Percentiles rank a stretch among this genome's conserved stretches.
Conservation (phyloP, 2,329 filamentous ascomycete genomes). For the Penicillium sp. region DNA sequence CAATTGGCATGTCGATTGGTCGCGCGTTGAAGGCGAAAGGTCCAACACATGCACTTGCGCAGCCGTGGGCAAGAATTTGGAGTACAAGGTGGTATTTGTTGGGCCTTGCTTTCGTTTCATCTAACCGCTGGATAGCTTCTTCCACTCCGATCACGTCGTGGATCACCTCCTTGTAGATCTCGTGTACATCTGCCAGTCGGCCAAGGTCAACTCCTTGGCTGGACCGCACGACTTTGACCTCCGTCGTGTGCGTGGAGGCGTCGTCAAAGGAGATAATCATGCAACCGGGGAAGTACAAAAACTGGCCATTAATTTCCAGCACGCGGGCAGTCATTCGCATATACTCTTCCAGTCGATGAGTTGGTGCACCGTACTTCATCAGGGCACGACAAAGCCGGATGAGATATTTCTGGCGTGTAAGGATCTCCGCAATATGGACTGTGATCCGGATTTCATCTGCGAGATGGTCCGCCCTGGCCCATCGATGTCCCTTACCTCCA, state of each 20-base stretch:
- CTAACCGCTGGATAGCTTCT: slow-evolving; percentile 45
- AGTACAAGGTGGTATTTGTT: slow-evolving; percentile 56
- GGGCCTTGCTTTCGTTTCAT: slow-evolving; percentile 57
- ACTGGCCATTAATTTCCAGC: slow-evolving; percentile 84
- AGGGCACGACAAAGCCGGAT: slow-evolving; percentile 80
- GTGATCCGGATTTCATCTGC: slow-evolving; percentile 59
- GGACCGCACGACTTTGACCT: slow-evolving; percentile 47
- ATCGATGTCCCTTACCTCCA: slow-evolving; percentile 19
- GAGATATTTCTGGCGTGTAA: slow-evolving; percentile 79
- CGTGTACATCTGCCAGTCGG: slow-evolving; percentile 45
- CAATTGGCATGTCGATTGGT: slow-evolving; percentile 74
- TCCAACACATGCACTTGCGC: slow-evolving; percentile 73
- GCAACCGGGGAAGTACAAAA: slow-evolving; percentile 84
- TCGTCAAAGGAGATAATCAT: slow-evolving; percentile 90
- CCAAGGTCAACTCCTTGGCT: slow-evolving; percentile 46
- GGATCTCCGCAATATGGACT: slow-evolving; percentile 65
- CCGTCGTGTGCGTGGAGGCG: slow-evolving; percentile 45
- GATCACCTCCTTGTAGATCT: slow-evolving; percentile 50
- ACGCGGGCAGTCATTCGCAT: slow-evolving; percentile 88
- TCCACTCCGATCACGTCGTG: slow-evolving; percentile 49
- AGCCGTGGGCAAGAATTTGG: slow-evolving; percentile 68
- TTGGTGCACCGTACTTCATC: slow-evolving; percentile 89
- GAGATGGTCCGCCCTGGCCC: slow-evolving; percentile 14
- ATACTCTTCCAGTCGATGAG: slow-evolving; percentile 86
- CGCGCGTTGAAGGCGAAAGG: slow-evolving; percentile 78